Evolutionary conservation across 1,284 basidiomycete genomes (phyloP), one percentile per base, ranked within the genome.

Genomic region (Exobasidium cylindrosporum): DNA sequence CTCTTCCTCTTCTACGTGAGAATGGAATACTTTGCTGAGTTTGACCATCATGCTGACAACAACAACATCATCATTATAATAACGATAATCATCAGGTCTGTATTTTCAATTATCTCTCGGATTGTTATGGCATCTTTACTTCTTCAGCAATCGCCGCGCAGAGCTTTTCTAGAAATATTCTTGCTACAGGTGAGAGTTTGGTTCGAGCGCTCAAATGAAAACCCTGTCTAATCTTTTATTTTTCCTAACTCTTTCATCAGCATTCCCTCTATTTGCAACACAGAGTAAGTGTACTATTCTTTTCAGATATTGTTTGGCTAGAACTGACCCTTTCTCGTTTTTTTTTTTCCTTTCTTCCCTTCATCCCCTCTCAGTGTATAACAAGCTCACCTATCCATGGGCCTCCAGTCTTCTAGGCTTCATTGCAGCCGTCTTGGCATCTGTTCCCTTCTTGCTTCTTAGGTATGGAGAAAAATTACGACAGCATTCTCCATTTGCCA

Each of bases 111-210:
- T 62, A 62, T 46, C 40, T 62, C 10, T 23, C 60, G 6, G 61
- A 62, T 30, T 50, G 23, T 26, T 62, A 62, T 40, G 63, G 76
- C 0, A 84, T 86, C 1, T 91, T 86, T 66, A 89, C 89, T 3
- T 89, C 87, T 0, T 89, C 88, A 1, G 89, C 89, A 0, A 81
- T 89, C n/a, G 89, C 89, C 0, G 89, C 88, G 0, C 89, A 90
- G 78, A 87, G 86, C 76, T 81, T 90, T 43, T 85, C 84, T 64
- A 84, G 89, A 85, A 81, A 71, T 84, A 59, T 74, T 21, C 69
- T 72, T 17, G 70, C 62, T 0, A 58, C 57, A 13, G 55, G 55
- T 57, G 35, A 57, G 30, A 24, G 17, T 52, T 52, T 17, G 49
- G 1, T 17, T 52, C n/a, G n/a, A n/a, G n/a, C n/a, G n/a, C n/a